Evolutionary conservation across 257 asterid genomes (phyloP), one percentile per base, ranked within the genome.

Genomic region (Verbena officinalis): DNA sequence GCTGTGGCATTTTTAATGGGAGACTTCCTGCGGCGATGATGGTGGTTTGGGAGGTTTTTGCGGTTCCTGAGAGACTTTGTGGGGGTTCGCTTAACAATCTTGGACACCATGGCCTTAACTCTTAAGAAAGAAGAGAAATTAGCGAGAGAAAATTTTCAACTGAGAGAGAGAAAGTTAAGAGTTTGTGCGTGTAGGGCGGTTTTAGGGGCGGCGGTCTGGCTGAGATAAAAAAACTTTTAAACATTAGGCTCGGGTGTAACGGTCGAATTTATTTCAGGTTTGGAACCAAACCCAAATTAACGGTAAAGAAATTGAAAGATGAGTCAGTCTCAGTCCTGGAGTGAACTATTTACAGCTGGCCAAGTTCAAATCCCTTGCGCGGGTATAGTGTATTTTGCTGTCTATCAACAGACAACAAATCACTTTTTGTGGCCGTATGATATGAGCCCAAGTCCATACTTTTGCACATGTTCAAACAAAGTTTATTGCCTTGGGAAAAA

Each of bases 41-140:
- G 72, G 70, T 62, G 59, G 57, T 61, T 65, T 8, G 80, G 74
- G 68, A 67, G 68, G 61, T 45, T 77, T 45, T 77, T 77, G 33
- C 78, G 74, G 65, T 66, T 75, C 75, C 73, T 90, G 59, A 86
- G 74, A 34, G 96, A 77, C 80, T 86, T 87, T 20, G 95, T 81
- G 20, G 97, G 97, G 73, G 92, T 86, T 80, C 80, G 88, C 61
- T 78, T 93, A 19, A 80, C 80, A 27, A 80, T 68, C 60, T 86
- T 94, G 56, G 99, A 82, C 75, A 84, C 96, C 96, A 86, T 86
- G 74, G 73, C 40, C 65, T 46, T 27, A 5, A 2, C 33, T 27
- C 49, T 30, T 8, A 16, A 27, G 23, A 16, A 12, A 40, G 75
- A 62, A 65, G 34, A 31, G 54, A 51, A 55, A 19, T 19, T 20